Percentiles rank a stretch among this genome's conserved stretches.
These are phyloP conservation scores for Acephala macrosclerotiorum DNA, from an alignment of 2,329 filamentous ascomycete species.

Conservation along the genomic window DNA sequence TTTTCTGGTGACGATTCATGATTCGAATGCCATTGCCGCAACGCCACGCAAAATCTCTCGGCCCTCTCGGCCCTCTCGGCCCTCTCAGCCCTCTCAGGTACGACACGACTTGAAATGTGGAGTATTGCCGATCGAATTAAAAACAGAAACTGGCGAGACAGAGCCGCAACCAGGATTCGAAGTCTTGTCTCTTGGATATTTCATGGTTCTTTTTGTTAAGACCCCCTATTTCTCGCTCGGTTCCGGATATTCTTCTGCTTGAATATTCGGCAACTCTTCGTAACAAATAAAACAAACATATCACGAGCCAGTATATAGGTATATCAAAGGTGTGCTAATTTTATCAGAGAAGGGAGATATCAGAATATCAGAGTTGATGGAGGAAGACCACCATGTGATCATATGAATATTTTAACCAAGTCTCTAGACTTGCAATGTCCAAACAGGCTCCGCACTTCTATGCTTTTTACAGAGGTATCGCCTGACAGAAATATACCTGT, in stretches of 20 bases:
- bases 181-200: neutral
- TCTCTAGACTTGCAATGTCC: slow-evolving; percentile 5
- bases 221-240: neutral
- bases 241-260: too few relatives aligned
- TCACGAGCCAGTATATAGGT: neutral
- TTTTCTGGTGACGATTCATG: slow-evolving; percentile 3
- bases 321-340: neutral
- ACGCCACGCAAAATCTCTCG: slow-evolving; percentile 9
- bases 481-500: slow-evolving; percentile 7
- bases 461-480: slow-evolving; percentile 10
- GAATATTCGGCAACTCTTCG: too few relatives aligned
- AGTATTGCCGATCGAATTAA: slow-evolving; percentile 11
- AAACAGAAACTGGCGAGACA: slow-evolving; percentile 14
- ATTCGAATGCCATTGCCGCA: slow-evolving; percentile 3
- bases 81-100: neutral
- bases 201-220: slow-evolving; percentile 4
- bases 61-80: slow-evolving; percentile 14
- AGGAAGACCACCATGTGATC: neutral
- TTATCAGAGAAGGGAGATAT: neutral
- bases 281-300: too few relatives aligned
- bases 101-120: neutral
- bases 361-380: neutral
- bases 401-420: slow-evolving; percentile 3
- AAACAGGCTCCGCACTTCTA: slow-evolving; percentile 1
- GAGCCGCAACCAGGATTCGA: slow-evolving; percentile 3